Base-by-base conservation (phyloP, 257 asterid species). In the Nicotiana paniculata region DNA sequence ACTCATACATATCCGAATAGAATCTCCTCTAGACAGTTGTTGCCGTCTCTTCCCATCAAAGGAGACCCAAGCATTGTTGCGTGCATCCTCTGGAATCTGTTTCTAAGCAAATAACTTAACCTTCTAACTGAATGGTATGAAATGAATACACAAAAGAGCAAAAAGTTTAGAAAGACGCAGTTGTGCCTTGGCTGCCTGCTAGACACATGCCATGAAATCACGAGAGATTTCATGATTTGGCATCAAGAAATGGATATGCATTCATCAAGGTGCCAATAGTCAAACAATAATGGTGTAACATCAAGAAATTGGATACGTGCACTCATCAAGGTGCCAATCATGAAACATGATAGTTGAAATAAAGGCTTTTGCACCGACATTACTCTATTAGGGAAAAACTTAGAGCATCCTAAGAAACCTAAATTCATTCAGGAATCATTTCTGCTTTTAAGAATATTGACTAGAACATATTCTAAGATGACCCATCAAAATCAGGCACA, bases 21-120 rank as follows among this genome's bases (percentile, higher is more conserved):
- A 96, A 82, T 96, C 97, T 18, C 98, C 98, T 88, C 96, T 90
- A 0, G 95, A 94, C 37, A 94, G 94, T 68, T 96, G 98, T 82
- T 96, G 99, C 86, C 98, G 85, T 88, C 99, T 92, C 93, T 96
- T 96, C 80, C 99, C 99, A 83, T 96, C 98, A 77, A 96, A 93
- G 35, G 98, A 94, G 37, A 96, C 99, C 99, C 99, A 96, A 18
- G 96, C 97, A 76, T 93, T 96, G 90, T 95, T 93, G 35, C 99
- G 88, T 78, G 98, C 98, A 88, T 96, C 99, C 83, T 83, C 92
- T 2, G 98, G 98, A 78, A 96, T 93, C 98, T 94, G 89, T 59
- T 55, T 17, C 66, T 21, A 61, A 0, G 3, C 17, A 21, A 46
- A 57, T 10, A 46, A 26, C 1, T 74, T 48, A 3, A 74, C 26